Evolutionary conservation across 768 basidiomycete genomes (phyloP), one percentile per base, ranked within the genome.

Genomic region (Xerocomus brunneocitrinus): DNA sequence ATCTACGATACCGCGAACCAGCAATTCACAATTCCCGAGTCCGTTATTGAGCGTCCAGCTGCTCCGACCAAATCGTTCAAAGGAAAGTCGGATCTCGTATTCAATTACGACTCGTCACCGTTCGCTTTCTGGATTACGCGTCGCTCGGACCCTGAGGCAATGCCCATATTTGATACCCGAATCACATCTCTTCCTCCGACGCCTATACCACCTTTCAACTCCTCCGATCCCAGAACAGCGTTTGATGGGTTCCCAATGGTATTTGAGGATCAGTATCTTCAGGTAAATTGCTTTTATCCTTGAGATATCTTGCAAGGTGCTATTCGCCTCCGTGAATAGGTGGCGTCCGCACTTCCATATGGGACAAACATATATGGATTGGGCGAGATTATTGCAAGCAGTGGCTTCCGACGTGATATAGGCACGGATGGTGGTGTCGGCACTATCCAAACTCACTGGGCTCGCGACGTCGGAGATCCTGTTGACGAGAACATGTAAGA

Each of bases 101-200:
- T 91, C 73, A 83, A 89, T 63, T 81, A 82, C 55, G 74, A 83
- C 2, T 7, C 75, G 1, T 71, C 74, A 0, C 88, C 89, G 0
- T 91, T 91, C 63, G 81, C 83, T 2, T 91, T 90, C 64, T 91
- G 87, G 87, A 82, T 91, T 57, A 87, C 85, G 1, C 80, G 87
- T 41, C 79, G 82, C 24, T 79, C 81, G 4, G 73, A 79, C 8
- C 83, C 82, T 4, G 66, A 76, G 31, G 75, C 72, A 6, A 60
- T 63, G 42, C 85, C 82, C 48, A 66, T 91, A 24, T 90, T 90
- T 60, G 87, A 91, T 61, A 90, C 88, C 1, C 78, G 88, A 39
- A 64, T 77, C 8, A 58, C 75, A 0, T 87, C 85, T 0, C 73
- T 90, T 8, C 86, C 87, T 1, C 54, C 72, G 3, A 78, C 85